Conservation (phyloP, 2,329 filamentous ascomycete species). For the Dothistroma septosporum region DNA sequence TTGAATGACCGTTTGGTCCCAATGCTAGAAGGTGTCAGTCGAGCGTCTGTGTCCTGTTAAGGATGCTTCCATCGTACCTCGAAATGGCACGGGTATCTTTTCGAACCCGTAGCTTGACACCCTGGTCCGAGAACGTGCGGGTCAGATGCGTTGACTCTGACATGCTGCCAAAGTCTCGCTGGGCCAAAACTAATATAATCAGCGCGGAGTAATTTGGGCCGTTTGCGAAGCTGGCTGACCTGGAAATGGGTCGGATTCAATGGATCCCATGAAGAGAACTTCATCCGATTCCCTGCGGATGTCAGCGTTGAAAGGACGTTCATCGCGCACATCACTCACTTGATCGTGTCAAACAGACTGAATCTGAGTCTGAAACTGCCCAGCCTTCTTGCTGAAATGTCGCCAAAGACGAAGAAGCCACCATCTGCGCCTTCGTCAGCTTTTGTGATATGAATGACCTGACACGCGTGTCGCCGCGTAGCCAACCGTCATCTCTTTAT, state of each 20-base stretch:
- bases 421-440: constrained; percentile 54
- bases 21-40: constrained; percentile 13
- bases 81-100: constrained; percentile 64
- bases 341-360: constrained; percentile 68
- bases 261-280: constrained; percentile 50
- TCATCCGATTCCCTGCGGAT: constrained; percentile 33
- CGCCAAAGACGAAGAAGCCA: constrained; percentile 87
- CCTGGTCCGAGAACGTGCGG: constrained; percentile 79
- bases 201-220: background rate
- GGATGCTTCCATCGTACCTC: constrained; percentile 9
- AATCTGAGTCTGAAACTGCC: constrained; percentile 73
- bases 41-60: background rate
- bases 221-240: constrained; percentile 46
- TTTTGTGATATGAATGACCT: background rate
- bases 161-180: constrained; percentile 74
- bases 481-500: background rate
- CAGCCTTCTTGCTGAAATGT: constrained; percentile 72
- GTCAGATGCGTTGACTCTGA: constrained; percentile 77
- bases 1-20: constrained; percentile 21
- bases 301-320: constrained; percentile 1
- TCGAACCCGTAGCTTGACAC: constrained; percentile 73
- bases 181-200: constrained; percentile 16
- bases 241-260: constrained; percentile 64
- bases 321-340: constrained; percentile 40
- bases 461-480: too few relatives aligned